Evolutionary conservation across 1,284 basidiomycete genomes (phyloP).

Genomic region (Stygiomarasmius scandens): DNA sequence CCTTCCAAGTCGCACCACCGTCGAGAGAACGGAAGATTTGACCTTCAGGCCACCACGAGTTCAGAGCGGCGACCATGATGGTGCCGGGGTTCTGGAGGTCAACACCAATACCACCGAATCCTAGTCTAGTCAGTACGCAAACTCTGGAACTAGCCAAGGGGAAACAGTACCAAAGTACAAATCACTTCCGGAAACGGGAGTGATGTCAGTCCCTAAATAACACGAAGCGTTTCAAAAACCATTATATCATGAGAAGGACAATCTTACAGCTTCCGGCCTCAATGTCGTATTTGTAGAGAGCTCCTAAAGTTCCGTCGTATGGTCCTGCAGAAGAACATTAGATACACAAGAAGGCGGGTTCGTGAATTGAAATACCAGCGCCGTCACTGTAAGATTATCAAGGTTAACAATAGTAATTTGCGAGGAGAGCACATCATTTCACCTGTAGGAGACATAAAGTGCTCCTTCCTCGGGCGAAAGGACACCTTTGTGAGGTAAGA

Average conservation of each 20-base stretch:
- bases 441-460: constrained; percentile 45
- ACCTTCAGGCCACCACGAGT: constrained; percentile 67
- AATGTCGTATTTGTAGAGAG: constrained; percentile 56
- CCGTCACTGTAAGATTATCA: constrained; percentile 47
- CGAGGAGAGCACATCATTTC: too few species aligned
- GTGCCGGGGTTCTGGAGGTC: constrained; percentile 63
- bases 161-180: constrained; percentile 31
- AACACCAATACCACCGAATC: constrained; percentile 61
- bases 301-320: constrained; percentile 56
- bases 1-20: constrained; percentile 49
- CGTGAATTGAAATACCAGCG: constrained; percentile 29
- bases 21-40: constrained; percentile 65
- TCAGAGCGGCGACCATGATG: constrained; percentile 68
- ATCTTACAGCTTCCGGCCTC: constrained; percentile 47
- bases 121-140: too few species aligned
- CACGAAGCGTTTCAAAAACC: too few species aligned
- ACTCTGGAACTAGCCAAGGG: constrained; percentile 43
- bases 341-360: not conserved
- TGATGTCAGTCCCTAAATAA: constrained; percentile 55
- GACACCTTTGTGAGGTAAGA: constrained; percentile 66
- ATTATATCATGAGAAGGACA: not conserved
- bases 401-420: too few species aligned
- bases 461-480: constrained; percentile 57
- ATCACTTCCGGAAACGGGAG: constrained; percentile 39
- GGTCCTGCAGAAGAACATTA: constrained; percentile 24